Evolutionary conservation across 129 eudicot genomes (phyloP).

Genomic region (Tanacetum coccineum): DNA sequence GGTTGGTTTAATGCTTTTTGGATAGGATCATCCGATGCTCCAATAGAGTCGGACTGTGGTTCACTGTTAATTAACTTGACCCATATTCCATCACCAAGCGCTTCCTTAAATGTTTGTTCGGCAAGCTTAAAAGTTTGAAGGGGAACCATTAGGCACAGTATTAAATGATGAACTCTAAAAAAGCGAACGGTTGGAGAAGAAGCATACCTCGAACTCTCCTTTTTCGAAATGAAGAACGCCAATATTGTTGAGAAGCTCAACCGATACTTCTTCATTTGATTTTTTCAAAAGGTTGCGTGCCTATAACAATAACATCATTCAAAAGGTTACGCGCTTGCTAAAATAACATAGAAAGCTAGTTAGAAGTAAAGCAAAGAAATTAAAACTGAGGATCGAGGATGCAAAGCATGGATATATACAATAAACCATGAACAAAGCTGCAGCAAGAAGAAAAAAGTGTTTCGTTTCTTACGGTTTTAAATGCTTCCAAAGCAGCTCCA

Average conservation of each 20-base stretch:
- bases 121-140: constrained; percentile 50
- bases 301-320: constrained; percentile 36
- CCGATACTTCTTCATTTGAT: constrained; percentile 67
- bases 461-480: constrained; percentile 57
- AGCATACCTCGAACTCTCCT: constrained; percentile 77
- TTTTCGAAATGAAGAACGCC: constrained; percentile 95
- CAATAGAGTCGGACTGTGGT: constrained; percentile 28
- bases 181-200: constrained; percentile 4
- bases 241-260: constrained; percentile 86
- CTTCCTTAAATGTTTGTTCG: constrained; percentile 72
- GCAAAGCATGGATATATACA: constrained; percentile 43
- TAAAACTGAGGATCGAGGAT: neutral
- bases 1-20: constrained; percentile 39
- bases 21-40: constrained; percentile 29
- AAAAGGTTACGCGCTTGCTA: constrained; percentile 69
- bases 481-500: constrained; percentile 85
- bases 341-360: constrained; percentile 11
- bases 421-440: constrained; percentile 43
- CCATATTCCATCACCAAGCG: constrained; percentile 98
- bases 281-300: constrained; percentile 69
- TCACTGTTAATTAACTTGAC: constrained; percentile 40
- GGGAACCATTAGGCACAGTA: neutral
- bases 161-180: neutral
- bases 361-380: constrained; percentile 7
- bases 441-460: neutral